Evolutionary conservation across 768 basidiomycete species (phyloP).

Genomic region (Leccinum olivaceopallidum): DNA sequence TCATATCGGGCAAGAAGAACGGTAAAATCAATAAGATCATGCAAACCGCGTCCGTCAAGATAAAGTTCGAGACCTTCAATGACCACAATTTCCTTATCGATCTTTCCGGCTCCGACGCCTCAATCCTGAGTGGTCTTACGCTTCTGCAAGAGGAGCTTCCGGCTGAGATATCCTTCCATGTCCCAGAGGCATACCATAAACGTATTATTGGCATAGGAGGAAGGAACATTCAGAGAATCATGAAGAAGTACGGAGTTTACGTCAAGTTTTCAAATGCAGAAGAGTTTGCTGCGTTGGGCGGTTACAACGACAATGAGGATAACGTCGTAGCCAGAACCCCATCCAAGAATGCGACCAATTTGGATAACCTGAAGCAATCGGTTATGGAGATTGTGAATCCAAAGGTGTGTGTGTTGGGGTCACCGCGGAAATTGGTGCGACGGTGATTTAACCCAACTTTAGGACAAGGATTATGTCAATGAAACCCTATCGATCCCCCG

Average conservation of each 20-base stretch:
- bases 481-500: conserved; percentile 93
- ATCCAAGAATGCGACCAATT: conserved; percentile 93
- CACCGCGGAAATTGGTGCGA: not conserved
- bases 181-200: conserved; percentile 97
- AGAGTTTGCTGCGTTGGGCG: conserved; percentile 92
- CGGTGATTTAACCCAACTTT: conserved; percentile 3
- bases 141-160: conserved; percentile 97
- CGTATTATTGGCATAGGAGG: conserved; percentile 99
- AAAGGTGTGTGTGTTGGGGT: conserved; percentile 56
- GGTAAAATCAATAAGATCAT: conserved; percentile 99
- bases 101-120: conserved; percentile 81
- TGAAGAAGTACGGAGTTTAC: conserved; percentile 99
- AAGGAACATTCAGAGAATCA: conserved; percentile 97
- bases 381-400: conserved; percentile 98
- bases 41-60: conserved; percentile 95
- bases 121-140: conserved; percentile 83
- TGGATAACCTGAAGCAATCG: conserved; percentile 92
- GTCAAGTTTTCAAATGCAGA: conserved; percentile 99
- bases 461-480: conserved; percentile 97
- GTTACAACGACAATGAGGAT: conserved; percentile 96
- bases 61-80: conserved; percentile 98
- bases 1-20: conserved; percentile 99
- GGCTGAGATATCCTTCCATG: conserved; percentile 97
- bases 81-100: conserved; percentile 95
- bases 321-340: conserved; percentile 98